Conservation (phyloP, 2,329 filamentous ascomycete genomes). For the Fusarium caatingaense region DNA sequence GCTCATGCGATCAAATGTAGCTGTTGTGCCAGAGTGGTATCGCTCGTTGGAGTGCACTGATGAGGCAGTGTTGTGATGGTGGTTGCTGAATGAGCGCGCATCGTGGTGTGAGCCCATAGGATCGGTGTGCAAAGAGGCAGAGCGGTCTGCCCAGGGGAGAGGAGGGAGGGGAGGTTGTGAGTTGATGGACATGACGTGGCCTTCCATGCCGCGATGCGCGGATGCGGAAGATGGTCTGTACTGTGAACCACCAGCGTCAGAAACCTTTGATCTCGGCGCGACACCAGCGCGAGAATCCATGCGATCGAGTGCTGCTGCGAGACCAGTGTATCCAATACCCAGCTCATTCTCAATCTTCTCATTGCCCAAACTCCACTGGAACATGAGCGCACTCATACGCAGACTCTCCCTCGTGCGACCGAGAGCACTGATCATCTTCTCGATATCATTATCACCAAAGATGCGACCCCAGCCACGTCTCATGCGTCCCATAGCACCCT, state of each 20-base stretch:
- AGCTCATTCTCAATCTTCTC: conserved; percentile 68
- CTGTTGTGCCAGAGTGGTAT: conserved; percentile 44
- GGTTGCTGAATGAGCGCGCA: conserved; percentile 24
- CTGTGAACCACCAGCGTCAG: conserved; percentile 33
- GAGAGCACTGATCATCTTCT: conserved; percentile 68
- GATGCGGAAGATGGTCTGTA: conserved; percentile 44
- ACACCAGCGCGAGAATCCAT: conserved; percentile 46
- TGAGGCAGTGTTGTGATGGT: conserved; percentile 43
- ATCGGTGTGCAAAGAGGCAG: conserved; percentile 37
- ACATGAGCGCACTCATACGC: conserved; percentile 71
- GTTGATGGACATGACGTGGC: conserved; percentile 13
- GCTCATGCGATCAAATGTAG: conserved; percentile 46
- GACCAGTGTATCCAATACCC: conserved; percentile 74
- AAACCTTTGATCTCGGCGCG: conserved; percentile 31
- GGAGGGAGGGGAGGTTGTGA: conserved; percentile 43
- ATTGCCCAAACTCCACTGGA: conserved; percentile 73
- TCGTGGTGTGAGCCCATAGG: conserved; percentile 19
- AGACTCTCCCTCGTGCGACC: conserved; percentile 69
- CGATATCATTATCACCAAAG: conserved; percentile 70
- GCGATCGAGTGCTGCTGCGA: conserved; percentile 71
- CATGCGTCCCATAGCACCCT: conserved; percentile 68
- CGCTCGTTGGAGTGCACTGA: conserved; percentile 49
- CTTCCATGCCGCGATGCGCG: conserved; percentile 40
- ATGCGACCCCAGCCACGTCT: conserved; percentile 72
- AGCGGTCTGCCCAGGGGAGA: conserved; percentile 43